These are phyloP conservation scores for Malus sieversii DNA, from an alignment of 306 rosid species.

Conservation along the genomic window DNA sequence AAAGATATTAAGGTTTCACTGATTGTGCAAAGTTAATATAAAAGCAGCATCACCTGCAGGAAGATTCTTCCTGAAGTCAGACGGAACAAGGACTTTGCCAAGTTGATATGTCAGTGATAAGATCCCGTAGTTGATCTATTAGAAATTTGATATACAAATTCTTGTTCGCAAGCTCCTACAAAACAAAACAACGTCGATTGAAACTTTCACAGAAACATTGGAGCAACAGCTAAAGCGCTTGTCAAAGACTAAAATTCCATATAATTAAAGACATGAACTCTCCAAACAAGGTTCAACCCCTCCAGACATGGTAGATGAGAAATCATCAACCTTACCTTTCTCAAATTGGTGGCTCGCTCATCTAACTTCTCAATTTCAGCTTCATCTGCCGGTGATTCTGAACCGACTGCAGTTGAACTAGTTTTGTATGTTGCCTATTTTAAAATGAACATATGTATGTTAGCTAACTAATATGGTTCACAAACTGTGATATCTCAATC, in stretches of 20 bases:
- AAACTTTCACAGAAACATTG: conserved; percentile 1
- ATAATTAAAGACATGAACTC: background rate
- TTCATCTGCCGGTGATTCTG: conserved; percentile 38
- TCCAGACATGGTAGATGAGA: background rate
- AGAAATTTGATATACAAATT: conserved; percentile 65
- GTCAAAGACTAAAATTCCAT: background rate
- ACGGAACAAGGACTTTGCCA: conserved; percentile 90
- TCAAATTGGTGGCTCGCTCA: conserved; percentile 57
- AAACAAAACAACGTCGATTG: background rate
- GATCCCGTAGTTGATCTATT: conserved; percentile 76
- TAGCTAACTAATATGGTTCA: conserved; percentile 5
- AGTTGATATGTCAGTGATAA: conserved; percentile 73
- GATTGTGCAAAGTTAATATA: background rate
- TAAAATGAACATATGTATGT: background rate
- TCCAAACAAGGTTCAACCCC: background rate
- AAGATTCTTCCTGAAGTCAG: conserved; percentile 11
- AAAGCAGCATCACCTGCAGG: background rate
- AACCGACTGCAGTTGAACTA: conserved; percentile 38
- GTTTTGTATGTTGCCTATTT: conserved; percentile 54
- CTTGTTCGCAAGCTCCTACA: conserved; percentile 75
- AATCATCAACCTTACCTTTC: conserved; percentile 40
- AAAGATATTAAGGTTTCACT: background rate
- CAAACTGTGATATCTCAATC: background rate
- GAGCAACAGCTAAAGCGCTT: background rate
- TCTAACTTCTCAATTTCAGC: conserved; percentile 69